These are phyloP conservation scores for Annulohypoxylon maeteangense DNA, from an alignment of 495 filamentous ascomycete species.

Conservation along the genomic window DNA sequence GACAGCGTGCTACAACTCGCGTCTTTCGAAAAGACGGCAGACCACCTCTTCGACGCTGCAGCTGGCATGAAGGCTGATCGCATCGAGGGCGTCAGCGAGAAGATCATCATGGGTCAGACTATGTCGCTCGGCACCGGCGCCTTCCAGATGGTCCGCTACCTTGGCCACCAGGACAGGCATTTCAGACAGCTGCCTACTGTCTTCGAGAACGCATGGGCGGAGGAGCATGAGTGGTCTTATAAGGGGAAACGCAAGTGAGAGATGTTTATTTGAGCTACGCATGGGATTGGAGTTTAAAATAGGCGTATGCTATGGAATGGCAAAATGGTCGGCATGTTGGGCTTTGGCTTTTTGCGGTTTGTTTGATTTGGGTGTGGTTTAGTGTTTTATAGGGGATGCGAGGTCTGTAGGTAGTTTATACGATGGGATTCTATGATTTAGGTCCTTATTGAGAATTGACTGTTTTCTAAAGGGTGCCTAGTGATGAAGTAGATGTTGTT, in stretches of 20 bases:
- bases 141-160: constrained; percentile 82
- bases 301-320: background rate
- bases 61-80: constrained; percentile 86
- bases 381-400: background rate
- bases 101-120: constrained; percentile 97
- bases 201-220: constrained; percentile 81
- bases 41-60: constrained; percentile 96
- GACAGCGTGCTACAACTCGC: constrained; percentile 94
- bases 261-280: background rate
- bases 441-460: background rate
- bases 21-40: constrained; percentile 97
- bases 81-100: constrained; percentile 93
- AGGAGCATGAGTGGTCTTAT: constrained; percentile 44
- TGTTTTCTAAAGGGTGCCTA: too few species aligned
- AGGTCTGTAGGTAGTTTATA: background rate
- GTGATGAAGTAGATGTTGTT: too few species aligned
- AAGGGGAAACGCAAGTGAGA: constrained; percentile 20
- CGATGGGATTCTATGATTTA: background rate
- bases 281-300: background rate
- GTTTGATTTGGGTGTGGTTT: background rate
- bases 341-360: background rate
- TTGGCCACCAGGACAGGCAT: constrained; percentile 74
- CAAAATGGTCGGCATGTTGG: background rate
- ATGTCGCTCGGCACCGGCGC: constrained; percentile 91
- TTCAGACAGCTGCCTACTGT: constrained; percentile 70